Evolutionary conservation across 805 yeast genomes (phyloP), one percentile per base, ranked within the genome.

Genomic region (Hagleromyces aurorensis): DNA sequence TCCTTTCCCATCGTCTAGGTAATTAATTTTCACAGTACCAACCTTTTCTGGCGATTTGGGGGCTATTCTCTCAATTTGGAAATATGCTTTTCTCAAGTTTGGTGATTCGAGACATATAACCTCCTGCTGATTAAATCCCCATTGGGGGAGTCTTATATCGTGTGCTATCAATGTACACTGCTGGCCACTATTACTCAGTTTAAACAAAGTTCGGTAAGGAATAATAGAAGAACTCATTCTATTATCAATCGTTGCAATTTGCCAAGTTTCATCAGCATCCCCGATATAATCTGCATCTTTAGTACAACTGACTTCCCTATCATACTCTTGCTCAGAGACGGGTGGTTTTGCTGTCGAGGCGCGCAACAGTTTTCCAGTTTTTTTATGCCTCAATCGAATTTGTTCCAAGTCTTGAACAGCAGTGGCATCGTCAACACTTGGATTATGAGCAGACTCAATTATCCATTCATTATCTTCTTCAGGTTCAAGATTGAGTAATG

Each of bases 41-140:
- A 27, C 27, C 8, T n/a, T 22, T 7, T 24, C 23, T 3, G 32
- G 16, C 6, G 29, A 10, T 13, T 25, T 25, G 12, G 30, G 23
- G 10, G 25, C 24, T 5, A 22, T 25, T 10, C 59, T 59, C 50
- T 86, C 96, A 40, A 87, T 59, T 46, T 64, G 72, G 82, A 94
- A 87, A 27, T 77, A 55, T 1, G 93, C 69, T 50, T 78, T 74
- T 16, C 72, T 71, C 32, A 65, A 53, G 11, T 73, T 71, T 9
- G 96, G 91, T 16, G 72, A 72, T 29, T 76, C 78, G 30, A 85
- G 69, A 55, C 98, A 91, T 22, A 85, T 60, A 7, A 89, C 93
- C 62, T 91, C 98, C 57, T 80, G 83, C 53, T 86, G 96, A 36
- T 67, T 67, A 44, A 69, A 70, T 2, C 82, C 96, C 93, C 94